Conservation (phyloP, 805 yeast species). For the Starmerella ratchasimensis region DNA sequence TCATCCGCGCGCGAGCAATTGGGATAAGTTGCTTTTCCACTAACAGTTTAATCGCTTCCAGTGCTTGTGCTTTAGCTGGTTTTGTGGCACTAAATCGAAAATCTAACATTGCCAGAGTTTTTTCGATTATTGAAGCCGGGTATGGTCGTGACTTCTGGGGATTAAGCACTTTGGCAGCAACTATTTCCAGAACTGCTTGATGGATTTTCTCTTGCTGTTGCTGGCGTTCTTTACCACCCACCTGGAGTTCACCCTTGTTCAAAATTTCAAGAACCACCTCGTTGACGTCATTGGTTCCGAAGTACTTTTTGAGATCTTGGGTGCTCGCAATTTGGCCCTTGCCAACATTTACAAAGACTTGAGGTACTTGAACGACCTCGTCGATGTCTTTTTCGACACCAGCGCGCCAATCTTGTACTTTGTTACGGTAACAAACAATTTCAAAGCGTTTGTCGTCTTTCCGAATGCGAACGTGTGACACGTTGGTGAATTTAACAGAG, state of each 20-base stretch:
- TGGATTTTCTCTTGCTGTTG: constrained; percentile 58
- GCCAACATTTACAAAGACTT: constrained; percentile 80
- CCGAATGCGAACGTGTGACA: constrained; percentile 79
- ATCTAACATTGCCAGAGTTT: constrained; percentile 55
- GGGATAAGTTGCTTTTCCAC: constrained; percentile 75
- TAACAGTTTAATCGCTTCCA: constrained; percentile 74
- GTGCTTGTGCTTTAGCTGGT: constrained; percentile 74
- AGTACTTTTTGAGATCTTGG: constrained; percentile 61
- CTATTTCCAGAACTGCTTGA: constrained; percentile 68
- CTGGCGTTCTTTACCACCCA: constrained; percentile 84
- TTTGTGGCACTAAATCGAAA: constrained; percentile 55
- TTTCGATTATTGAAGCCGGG: constrained; percentile 88
- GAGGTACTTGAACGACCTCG: constrained; percentile 93
- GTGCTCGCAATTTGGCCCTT: constrained; percentile 87
- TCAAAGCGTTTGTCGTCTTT: constrained; percentile 84
- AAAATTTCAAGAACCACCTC: constrained; percentile 67
- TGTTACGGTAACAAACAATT: constrained; percentile 91
- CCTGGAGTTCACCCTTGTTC: constrained; percentile 83
- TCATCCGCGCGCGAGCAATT: constrained; percentile 89
- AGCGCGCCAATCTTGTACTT: constrained; percentile 87
- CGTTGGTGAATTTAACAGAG: constrained; percentile 84
- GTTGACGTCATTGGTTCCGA: constrained; percentile 65
- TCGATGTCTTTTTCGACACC: constrained; percentile 85
- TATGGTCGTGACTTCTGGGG: constrained; percentile 82
- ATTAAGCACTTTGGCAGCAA: constrained; percentile 82